A percentile compares a stretch with the other conserved stretches of the same genome.
These are phyloP conservation scores for Arthrobotrys musiformis DNA, from an alignment of 2,329 filamentous ascomycete species.

Conservation along the genomic window DNA sequence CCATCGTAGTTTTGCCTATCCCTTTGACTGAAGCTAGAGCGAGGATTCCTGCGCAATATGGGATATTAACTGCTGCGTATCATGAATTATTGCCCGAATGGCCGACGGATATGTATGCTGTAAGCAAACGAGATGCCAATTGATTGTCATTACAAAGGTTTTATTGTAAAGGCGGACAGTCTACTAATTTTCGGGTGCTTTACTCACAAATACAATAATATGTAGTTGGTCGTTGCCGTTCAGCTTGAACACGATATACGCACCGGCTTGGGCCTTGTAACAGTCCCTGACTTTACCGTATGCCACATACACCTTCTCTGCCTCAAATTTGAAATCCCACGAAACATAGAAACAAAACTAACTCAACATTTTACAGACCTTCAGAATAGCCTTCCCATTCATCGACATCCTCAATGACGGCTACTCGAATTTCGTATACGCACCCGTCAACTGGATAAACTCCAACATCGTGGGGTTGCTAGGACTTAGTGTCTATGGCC, in stretches of 20 bases:
- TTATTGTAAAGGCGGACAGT: background rate
- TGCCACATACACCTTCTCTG: constrained; percentile 57
- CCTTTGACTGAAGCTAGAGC: constrained; percentile 65
- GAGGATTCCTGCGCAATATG: constrained; percentile 66
- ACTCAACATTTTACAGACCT: constrained; percentile 62
- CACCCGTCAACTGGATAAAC: constrained; percentile 65
- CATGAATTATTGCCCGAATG: constrained; percentile 66
- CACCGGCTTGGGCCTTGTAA: constrained; percentile 62
- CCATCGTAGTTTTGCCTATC: constrained; percentile 68
- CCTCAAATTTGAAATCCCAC: too few species aligned
- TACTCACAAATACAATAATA: too few species aligned
- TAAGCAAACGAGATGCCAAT: constrained; percentile 58
- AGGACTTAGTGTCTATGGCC: constrained; percentile 66
- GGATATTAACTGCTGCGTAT: constrained; percentile 67
- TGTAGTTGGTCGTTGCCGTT: constrained; percentile 63
- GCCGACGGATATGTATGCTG: constrained; percentile 68
- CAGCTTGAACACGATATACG: constrained; percentile 68
- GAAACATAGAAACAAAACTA: too few species aligned
- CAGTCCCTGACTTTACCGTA: constrained; percentile 67
- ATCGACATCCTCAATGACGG: constrained; percentile 68
- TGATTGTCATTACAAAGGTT: background rate
- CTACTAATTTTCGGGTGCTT: too few species aligned
- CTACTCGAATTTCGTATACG: constrained; percentile 68
- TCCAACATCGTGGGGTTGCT: constrained; percentile 64
- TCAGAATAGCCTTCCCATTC: constrained; percentile 69